Evolutionary conservation across 1,284 basidiomycete genomes (phyloP).

Genomic region (Ceratobasidium sp.): DNA sequence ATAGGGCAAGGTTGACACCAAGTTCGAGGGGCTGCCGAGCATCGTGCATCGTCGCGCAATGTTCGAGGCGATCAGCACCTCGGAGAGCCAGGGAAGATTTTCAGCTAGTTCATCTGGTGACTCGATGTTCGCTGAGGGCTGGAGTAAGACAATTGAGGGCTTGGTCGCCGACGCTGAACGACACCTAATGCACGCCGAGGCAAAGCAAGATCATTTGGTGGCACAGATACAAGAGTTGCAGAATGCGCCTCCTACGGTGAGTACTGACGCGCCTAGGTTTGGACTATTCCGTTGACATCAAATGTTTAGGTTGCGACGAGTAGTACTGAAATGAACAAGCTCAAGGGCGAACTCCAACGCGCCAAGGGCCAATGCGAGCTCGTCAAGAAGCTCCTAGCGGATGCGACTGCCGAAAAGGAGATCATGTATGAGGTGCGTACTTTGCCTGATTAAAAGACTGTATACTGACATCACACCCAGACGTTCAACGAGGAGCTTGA

Average conservation of each 20-base stretch:
- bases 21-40: slow-evolving; percentile 29
- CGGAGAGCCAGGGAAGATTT: slow-evolving; percentile 1
- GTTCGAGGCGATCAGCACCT: slow-evolving; percentile 33
- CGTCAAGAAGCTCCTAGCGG: slow-evolving; percentile 75
- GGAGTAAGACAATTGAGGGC: slow-evolving; percentile 58
- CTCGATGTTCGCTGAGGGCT: slow-evolving; percentile 20
- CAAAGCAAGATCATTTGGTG: slow-evolving; percentile 63
- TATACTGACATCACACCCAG: slow-evolving; percentile 57
- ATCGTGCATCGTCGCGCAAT: slow-evolving; percentile 37
- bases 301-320: slow-evolving; percentile 13
- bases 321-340: slow-evolving; percentile 65
- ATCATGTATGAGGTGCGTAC: slow-evolving; percentile 86
- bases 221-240: slow-evolving; percentile 29
- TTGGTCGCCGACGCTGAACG: slow-evolving; percentile 68
- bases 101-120: slow-evolving; percentile 19
- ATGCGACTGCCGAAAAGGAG: slow-evolving; percentile 85
- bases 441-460: neutral
- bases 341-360: slow-evolving; percentile 72
- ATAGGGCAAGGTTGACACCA: slow-evolving; percentile 22
- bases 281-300: slow-evolving; percentile 14
- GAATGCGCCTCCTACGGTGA: slow-evolving; percentile 20
- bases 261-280: neutral
- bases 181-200: slow-evolving; percentile 62
- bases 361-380: slow-evolving; percentile 78
- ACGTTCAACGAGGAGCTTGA: slow-evolving; percentile 93